phyloP scores from a whole-genome alignment of 768 basidiomycete species.

The Porphyrellus cyaneotinctus region DNA sequence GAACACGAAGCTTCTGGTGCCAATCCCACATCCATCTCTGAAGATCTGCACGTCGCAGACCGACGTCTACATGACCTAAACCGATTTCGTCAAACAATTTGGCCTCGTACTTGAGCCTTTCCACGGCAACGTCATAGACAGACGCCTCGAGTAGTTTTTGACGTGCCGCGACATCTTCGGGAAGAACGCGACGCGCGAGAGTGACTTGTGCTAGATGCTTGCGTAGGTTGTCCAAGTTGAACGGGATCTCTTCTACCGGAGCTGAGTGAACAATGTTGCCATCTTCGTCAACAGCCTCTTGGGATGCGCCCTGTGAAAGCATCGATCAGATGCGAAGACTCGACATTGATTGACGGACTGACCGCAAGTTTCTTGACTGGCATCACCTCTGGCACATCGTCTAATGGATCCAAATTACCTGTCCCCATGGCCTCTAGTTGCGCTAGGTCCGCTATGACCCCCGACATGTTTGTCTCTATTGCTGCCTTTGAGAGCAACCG shows the following conservation, averaged over 20 bases:
- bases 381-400: slow-evolving; percentile 53
- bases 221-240: slow-evolving; percentile 70
- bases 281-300: slow-evolving; percentile 18
- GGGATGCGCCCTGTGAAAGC: slow-evolving; percentile 12
- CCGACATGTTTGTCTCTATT: slow-evolving; percentile 47
- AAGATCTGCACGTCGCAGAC: slow-evolving; percentile 47
- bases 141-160: slow-evolving; percentile 83
- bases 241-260: slow-evolving; percentile 48
- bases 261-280: slow-evolving; percentile 22
- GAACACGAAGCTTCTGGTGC: slow-evolving; percentile 57
- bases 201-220: slow-evolving; percentile 61
- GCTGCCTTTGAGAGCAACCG: slow-evolving; percentile 57
- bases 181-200: slow-evolving; percentile 58
- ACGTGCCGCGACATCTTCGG: slow-evolving; percentile 64
- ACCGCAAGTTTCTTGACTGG: slow-evolving; percentile 55
- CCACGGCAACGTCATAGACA: slow-evolving; percentile 77
- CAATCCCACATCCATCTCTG: slow-evolving; percentile 85
- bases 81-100: slow-evolving; percentile 57
- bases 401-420: slow-evolving; percentile 39
- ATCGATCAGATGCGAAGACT: background rate
- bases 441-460: slow-evolving; percentile 53
- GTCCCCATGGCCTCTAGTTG: slow-evolving; percentile 47
- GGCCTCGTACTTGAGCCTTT: slow-evolving; percentile 62
- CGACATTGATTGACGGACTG: slow-evolving; percentile 1
- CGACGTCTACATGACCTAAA: slow-evolving; percentile 41